Conservation (phyloP, 306 rosid species). For the Senna siamea region DNA sequence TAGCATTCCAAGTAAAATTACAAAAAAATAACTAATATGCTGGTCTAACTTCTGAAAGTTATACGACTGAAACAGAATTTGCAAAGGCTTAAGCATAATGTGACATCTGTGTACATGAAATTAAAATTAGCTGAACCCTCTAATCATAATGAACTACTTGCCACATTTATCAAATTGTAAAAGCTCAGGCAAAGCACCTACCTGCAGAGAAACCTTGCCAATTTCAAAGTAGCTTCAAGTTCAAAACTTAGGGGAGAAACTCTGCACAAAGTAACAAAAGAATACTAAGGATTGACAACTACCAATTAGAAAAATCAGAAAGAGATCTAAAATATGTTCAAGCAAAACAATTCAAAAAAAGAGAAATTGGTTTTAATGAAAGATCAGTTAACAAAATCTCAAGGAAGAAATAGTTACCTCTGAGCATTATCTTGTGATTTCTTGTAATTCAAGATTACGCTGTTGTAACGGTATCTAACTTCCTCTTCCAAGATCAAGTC, state of each 20-base stretch:
- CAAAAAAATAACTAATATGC: conserved; percentile 26
- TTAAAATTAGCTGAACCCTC: conserved; percentile 10
- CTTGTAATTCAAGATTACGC: conserved; percentile 79
- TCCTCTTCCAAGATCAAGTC: conserved; percentile 78
- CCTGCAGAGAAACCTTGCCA: conserved; percentile 98
- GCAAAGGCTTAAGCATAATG: background rate
- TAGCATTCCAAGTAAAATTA: background rate
- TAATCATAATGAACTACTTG: conserved; percentile 20
- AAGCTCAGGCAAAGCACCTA: conserved; percentile 39
- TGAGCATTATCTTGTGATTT: conserved; percentile 94
- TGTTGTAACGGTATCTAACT: conserved; percentile 80
- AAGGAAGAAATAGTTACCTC: conserved; percentile 56
- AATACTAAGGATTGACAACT: conserved; percentile 22
- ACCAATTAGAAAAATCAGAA: conserved; percentile 29
- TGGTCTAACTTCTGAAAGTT: conserved; percentile 30
- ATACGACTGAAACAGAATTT: conserved; percentile 26
- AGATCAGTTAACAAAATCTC: conserved; percentile 25
- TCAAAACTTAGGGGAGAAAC: conserved; percentile 97
- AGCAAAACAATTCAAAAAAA: conserved; percentile 24
- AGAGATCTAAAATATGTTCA: conserved; percentile 17
- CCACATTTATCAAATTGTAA: conserved; percentile 17
- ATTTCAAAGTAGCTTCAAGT: conserved; percentile 95
- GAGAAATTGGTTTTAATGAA: background rate
- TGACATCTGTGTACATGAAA: conserved; percentile 26
- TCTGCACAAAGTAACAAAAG: conserved; percentile 58